phyloP scores from a whole-genome alignment of 192 early-diverging fungal species.

The Coemansia sp. region DNA sequence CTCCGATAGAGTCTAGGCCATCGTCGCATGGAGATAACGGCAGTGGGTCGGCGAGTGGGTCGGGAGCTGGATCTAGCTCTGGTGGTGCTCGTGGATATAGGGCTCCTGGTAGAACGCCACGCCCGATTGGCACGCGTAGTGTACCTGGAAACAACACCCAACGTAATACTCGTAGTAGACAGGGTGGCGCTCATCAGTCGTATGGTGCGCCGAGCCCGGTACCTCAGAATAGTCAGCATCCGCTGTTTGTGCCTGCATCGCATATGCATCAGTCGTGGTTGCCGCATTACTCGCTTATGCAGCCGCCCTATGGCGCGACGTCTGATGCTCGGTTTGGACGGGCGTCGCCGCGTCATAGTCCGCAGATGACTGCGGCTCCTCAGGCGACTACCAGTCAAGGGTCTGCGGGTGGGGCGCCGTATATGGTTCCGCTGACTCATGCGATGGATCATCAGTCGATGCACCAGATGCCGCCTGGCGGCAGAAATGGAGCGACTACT shows the following conservation, averaged over 20 bases:
- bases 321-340: constrained; percentile 2
- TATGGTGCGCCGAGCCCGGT: constrained; percentile 2
- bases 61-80: background rate
- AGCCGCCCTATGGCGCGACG: constrained; percentile 4
- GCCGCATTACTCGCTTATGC: constrained; percentile 18
- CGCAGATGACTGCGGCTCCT: constrained; percentile 10
- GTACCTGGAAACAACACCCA: constrained; percentile 13
- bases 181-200: background rate
- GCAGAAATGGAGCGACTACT: background rate
- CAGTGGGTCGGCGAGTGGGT: background rate
- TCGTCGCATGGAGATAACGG: constrained; percentile 22
- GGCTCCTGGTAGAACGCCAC: constrained; percentile 13
- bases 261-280: constrained; percentile 19
- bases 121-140: constrained; percentile 45
- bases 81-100: background rate
- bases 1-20: constrained; percentile 7
- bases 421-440: constrained; percentile 14
- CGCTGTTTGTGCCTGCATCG: background rate
- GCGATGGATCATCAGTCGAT: constrained; percentile 1
- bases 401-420: background rate
- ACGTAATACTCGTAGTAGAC: constrained; percentile 6
- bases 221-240: background rate
- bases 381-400: background rate
- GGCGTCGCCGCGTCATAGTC: constrained; percentile 18
- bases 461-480: background rate